These are phyloP conservation scores for Trifolium subterraneum DNA, from an alignment of 306 rosid species.

Conservation along the genomic window DNA sequence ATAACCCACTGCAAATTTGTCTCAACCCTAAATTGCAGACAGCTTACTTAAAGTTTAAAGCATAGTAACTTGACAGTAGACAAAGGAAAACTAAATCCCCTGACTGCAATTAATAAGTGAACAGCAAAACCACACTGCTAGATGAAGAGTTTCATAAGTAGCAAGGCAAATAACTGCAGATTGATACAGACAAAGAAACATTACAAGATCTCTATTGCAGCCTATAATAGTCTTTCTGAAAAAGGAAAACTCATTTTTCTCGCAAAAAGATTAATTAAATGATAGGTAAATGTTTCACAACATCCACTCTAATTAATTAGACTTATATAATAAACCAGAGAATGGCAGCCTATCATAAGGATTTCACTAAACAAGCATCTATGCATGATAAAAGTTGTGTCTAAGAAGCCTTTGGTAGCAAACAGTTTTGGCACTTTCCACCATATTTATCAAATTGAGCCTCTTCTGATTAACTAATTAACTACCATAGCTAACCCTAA, in stretches of 20 bases:
- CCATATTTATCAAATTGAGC: background rate
- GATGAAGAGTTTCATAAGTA: background rate
- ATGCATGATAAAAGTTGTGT: background rate
- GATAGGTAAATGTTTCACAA: conserved; percentile 20
- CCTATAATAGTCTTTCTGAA: conserved; percentile 13
- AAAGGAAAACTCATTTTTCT: background rate
- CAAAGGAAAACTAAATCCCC: conserved; percentile 12
- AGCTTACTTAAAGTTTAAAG: conserved; percentile 29
- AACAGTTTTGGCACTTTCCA: background rate
- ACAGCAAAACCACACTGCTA: conserved; percentile 10
- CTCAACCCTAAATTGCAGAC: conserved; percentile 38
- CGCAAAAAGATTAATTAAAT: conserved; percentile 25
- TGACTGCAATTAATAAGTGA: conserved; percentile 2
- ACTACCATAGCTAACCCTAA: background rate
- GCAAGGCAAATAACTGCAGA: conserved; percentile 21
- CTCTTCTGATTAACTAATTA: background rate
- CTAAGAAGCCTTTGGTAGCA: conserved; percentile 10
- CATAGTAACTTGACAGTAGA: conserved; percentile 8
- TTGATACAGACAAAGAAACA: conserved; percentile 19
- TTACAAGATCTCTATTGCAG: conserved; percentile 12
- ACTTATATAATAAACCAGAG: conserved; percentile 24
- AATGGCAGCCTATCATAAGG: conserved; percentile 12
- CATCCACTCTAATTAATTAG: conserved; percentile 22
- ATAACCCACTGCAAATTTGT: conserved; percentile 24
- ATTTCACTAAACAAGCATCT: conserved; percentile 5